Evolutionary conservation across 2,329 filamentous ascomycete genomes (phyloP).

Genomic region (Verticillium tricorpus): DNA sequence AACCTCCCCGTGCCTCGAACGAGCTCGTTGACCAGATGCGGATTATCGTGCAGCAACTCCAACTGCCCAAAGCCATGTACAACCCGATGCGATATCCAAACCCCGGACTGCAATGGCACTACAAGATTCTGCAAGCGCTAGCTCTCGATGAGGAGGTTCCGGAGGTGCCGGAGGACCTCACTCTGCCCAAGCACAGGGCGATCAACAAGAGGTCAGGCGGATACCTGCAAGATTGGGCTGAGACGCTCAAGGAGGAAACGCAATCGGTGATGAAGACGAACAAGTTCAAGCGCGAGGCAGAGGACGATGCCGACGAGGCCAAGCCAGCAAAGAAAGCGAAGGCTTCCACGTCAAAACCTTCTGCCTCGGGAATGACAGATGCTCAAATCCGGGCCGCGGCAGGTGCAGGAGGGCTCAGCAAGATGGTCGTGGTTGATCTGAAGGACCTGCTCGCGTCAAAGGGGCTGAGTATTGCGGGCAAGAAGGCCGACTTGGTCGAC

Average conservation of each 20-base stretch:
- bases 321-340: constrained; percentile 43
- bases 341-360: constrained; percentile 24
- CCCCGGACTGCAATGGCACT: constrained; percentile 93
- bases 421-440: constrained; percentile 50
- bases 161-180: constrained; percentile 68
- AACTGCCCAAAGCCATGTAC: constrained; percentile 81
- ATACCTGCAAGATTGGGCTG: constrained; percentile 74
- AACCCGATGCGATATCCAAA: constrained; percentile 88
- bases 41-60: constrained; percentile 75
- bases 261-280: constrained; percentile 29
- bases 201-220: constrained; percentile 85
- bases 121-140: constrained; percentile 85
- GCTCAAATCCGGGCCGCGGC: constrained; percentile 41
- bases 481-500: constrained; percentile 52
- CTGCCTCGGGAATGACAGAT: constrained; percentile 32
- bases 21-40: constrained; percentile 78
- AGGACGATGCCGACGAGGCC: constrained; percentile 34
- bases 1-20: constrained; percentile 60
- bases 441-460: constrained; percentile 43
- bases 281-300: constrained; percentile 47
- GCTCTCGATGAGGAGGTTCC: constrained; percentile 90
- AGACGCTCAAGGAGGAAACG: constrained; percentile 57
- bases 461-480: constrained; percentile 43
- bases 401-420: constrained; percentile 41
- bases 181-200: constrained; percentile 76